Conservation (phyloP, 192 early-diverging fungal genomes). For the Coemansia erecta region DNA sequence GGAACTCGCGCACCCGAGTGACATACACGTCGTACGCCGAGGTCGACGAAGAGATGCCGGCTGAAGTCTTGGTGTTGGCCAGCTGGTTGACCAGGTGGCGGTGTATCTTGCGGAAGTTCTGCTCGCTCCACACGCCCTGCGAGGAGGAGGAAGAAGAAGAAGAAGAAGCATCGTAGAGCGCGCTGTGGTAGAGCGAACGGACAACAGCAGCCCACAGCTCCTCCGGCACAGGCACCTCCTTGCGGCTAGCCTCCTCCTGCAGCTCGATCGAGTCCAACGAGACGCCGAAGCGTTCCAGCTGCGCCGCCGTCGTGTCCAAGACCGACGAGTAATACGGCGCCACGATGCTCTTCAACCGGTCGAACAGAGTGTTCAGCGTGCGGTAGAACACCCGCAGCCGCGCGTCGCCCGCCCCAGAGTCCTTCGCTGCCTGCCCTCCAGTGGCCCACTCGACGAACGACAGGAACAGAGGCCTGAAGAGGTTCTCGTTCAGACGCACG, state of each 20-base stretch:
- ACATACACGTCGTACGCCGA: conserved; percentile 44
- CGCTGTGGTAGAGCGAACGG: conserved; percentile 63
- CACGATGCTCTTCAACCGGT: conserved; percentile 60
- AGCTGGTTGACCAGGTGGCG: conserved; percentile 76
- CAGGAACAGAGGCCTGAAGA: conserved; percentile 93
- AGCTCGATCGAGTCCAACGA: conserved; percentile 29
- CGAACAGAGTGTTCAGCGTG: conserved; percentile 33
- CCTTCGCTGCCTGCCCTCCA: not conserved
- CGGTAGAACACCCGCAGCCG: conserved; percentile 47
- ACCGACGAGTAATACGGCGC: conserved; percentile 79
- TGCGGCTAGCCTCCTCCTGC: conserved; percentile 43
- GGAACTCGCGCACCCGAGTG: conserved; percentile 55
- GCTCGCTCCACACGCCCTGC: conserved; percentile 65
- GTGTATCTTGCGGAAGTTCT: conserved; percentile 73
- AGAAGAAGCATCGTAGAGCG: conserved; percentile 55
- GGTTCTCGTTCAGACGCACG: conserved; percentile 89
- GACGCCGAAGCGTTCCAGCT: conserved; percentile 56
- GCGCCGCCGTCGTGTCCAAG: conserved; percentile 63
- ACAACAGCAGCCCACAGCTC: conserved; percentile 73
- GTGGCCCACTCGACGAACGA: conserved; percentile 63
- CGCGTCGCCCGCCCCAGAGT: conserved; percentile 8
- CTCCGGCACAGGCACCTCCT: conserved; percentile 48
- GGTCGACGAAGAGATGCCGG: not conserved
- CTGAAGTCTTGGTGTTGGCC: conserved; percentile 52
- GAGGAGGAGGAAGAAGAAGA: no score